Evolutionary conservation across 495 filamentous ascomycete genomes (phyloP).

Genomic region (Hyaloscypha hepaticicola): DNA sequence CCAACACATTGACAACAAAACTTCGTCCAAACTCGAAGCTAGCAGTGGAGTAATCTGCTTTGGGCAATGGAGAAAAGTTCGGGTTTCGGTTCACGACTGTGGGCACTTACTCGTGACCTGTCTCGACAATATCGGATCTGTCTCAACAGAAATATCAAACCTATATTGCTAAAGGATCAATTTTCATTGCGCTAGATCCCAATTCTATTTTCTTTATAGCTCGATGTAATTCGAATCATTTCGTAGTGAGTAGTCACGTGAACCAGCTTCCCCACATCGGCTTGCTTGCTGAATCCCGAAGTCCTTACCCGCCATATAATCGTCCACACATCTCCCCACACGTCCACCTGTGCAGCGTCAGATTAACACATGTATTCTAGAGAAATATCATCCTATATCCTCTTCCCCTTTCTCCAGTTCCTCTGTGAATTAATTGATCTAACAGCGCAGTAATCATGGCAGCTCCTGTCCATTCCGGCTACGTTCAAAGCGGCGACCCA

Average conservation of each 20-base stretch:
- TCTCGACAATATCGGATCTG: too few relatives aligned
- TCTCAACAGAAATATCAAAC: too few relatives aligned
- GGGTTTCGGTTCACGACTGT: too few relatives aligned
- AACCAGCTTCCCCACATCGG: constrained; percentile 13
- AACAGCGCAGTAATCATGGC: constrained; percentile 21
- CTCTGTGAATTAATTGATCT: constrained; percentile 1
- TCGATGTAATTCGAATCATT: too few relatives aligned
- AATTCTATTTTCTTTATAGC: too few relatives aligned
- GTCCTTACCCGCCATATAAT: not conserved
- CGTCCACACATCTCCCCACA: constrained; percentile 21
- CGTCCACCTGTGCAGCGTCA: constrained; percentile 9
- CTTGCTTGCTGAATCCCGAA: constrained; percentile 4
- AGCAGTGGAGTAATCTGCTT: too few relatives aligned
- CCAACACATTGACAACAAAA: too few relatives aligned
- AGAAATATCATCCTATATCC: constrained; percentile 1
- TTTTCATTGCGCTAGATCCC: too few relatives aligned
- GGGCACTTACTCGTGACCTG: too few relatives aligned
- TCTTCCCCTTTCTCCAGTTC: not conserved
- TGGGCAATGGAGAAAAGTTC: too few relatives aligned
- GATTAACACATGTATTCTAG: constrained; percentile 11
- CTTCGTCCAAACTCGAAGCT: too few relatives aligned
- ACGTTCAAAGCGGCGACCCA: constrained; percentile 26
- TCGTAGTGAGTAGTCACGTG: constrained; percentile 1
- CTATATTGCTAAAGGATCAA: too few relatives aligned
- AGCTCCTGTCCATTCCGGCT: constrained; percentile 27